Base-by-base conservation (phyloP, 2,329 filamentous ascomycete genomes). In the Microdochium nivale region DNA sequence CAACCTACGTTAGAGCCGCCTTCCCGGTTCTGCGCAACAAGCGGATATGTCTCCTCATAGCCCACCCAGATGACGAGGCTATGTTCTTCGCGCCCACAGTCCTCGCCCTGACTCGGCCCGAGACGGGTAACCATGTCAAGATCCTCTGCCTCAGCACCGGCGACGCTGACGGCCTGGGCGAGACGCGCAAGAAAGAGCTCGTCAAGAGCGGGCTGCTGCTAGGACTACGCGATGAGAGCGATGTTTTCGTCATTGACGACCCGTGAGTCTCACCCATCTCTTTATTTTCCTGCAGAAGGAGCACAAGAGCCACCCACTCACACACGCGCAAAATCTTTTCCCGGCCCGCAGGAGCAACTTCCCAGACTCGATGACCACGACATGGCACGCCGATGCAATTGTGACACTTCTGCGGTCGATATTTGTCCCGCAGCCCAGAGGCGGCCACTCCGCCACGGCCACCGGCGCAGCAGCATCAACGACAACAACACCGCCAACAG, bases 11-110 rank as follows among this genome's bases (percentile, higher is more conserved):
- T 43, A 69, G 72, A 55, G 60, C 70, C 25, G 70, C 77, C 30
- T 80, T 88, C 59, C 87, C 89, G 3, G 79, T 73, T 46, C 74
- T 96, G 56, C 77, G 76, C 60, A 86, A 89, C 73, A 95, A 95
- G 77, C 84, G 88, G 63, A 90, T 99, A 64, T 87, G 88, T 66
- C 80, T 99, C 51, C 77, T 99, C 51, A 97, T 99, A 63, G 94
- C 94, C 23, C 94, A 99, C 71, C 94, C 94, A 0, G 94, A 99
- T 70, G 94, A 99, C 64, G 94, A 99, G 74, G 94, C 92, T 68
- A 99, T 99, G 94, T 99, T 99, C 77, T 99, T 99, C 71, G 84
- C 90, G 56, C 94, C 94, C 0, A 88, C 90, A 1, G 77, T 97
- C 14, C 78, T 95, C 60, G 84, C 88, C n/a, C 79, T 99, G 53